Base-by-base conservation (phyloP, 495 filamentous ascomycete species). In the Penicillium cosmopolitanum region DNA sequence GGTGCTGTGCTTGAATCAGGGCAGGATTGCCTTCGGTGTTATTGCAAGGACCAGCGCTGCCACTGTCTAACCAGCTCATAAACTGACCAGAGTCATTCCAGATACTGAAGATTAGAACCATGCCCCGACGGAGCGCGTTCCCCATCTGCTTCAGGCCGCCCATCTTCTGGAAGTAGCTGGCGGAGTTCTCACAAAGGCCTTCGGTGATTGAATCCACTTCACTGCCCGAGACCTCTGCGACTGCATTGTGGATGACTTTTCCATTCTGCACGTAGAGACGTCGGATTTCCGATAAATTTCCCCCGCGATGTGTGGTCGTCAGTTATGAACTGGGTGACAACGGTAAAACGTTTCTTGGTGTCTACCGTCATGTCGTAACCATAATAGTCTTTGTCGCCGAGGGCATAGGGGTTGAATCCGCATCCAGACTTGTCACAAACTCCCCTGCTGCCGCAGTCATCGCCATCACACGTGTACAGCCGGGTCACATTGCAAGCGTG, bases 371-470 rank as follows among this genome's bases (percentile, higher is more conserved):
- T 60, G 31, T 60, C 63, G 3, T 69, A 73, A 4, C 86, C 85
- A 67, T 88, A 90, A 74, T 83, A 90, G 19, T 64, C 58, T 3
- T 66, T 53, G 47, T 80, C 68, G 36, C 85, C 84, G n/a, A 83
- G 72, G 12, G 77, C 80, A 75, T 85, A 89, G 6, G 81, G 74
- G 75, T 89, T 89, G 70, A 81, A 84, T 34, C 84, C 83, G 68
- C 88, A 91, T 0, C 87, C 88, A 60, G 76, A 72, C 67, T 85
- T 82, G 67, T 89, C 84, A 67, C 87, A 89, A n/a, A 84, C 77
- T 33, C 85, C 83, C 40, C 65, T 68, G 50, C 72, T 77, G 4
- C 69, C 69, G 68, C 81, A 82, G 50, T 83, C 77, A 16, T 69
- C 72, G 9, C 78, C 79, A 10, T 65, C 57, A 73, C 85, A 87